Conservation (phyloP, 179 eudicot species). For the Camellia oleifera region DNA sequence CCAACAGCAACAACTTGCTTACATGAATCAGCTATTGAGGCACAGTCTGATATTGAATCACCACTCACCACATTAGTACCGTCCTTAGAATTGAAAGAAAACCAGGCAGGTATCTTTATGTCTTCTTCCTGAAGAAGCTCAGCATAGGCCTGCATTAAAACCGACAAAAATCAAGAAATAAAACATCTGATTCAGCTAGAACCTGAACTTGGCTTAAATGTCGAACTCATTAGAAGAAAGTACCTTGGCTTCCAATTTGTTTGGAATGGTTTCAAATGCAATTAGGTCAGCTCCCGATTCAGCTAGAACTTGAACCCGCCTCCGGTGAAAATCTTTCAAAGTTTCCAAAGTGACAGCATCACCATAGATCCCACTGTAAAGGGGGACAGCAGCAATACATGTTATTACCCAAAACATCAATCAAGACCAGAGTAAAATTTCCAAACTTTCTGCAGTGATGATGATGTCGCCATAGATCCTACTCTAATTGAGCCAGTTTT, state of each 20-base stretch:
- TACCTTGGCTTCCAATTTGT: constrained; percentile 67
- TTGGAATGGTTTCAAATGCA: constrained; percentile 74
- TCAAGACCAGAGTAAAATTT: not conserved
- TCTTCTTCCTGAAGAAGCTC: constrained; percentile 77
- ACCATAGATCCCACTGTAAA: constrained; percentile 56
- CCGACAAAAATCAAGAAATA: not conserved
- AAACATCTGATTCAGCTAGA: not conserved
- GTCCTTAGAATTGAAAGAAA: constrained; percentile 79
- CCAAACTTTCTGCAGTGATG: not conserved
- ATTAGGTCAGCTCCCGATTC: constrained; percentile 63
- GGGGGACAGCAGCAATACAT: not conserved
- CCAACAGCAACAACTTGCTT: constrained; percentile 76
- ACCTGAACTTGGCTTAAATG: not conserved
- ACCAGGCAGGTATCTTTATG: constrained; percentile 74
- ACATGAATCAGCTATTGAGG: constrained; percentile 61
- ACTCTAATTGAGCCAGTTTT: not conserved
- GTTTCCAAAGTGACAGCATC: constrained; percentile 33
- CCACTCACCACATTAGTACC: constrained; percentile 85
- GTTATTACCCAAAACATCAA: not conserved
- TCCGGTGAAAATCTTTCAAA: constrained; percentile 61
- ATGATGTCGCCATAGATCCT: not conserved
- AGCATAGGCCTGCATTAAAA: constrained; percentile 53
- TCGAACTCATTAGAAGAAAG: not conserved
- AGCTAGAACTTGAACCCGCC: constrained; percentile 66
- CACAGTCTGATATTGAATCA: constrained; percentile 71